Evolutionary conservation across 768 basidiomycete genomes (phyloP).

Genomic region (Dendrothele bispora): DNA sequence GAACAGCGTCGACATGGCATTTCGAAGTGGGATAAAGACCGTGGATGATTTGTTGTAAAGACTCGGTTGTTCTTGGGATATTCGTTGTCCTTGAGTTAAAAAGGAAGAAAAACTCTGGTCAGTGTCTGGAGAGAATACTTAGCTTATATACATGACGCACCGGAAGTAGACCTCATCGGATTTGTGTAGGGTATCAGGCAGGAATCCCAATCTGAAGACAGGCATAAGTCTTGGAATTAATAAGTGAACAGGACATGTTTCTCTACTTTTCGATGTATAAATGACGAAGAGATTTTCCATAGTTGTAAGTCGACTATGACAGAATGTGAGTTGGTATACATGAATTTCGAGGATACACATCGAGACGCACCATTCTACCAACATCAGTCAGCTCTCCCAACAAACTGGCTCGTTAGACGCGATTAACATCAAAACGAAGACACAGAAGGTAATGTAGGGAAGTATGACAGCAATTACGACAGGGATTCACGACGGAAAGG

Average conservation of each 20-base stretch:
- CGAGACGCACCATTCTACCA: conserved; percentile 55
- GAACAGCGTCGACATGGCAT: conserved; percentile 42
- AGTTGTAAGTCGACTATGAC: conserved; percentile 61
- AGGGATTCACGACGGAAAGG: too few species aligned
- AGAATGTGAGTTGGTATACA: neutral
- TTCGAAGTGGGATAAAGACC: conserved; percentile 66
- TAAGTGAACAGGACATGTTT: neutral
- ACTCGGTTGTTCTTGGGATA: conserved; percentile 75
- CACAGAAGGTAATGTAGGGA: neutral
- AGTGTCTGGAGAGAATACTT: neutral
- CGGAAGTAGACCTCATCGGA: conserved; percentile 59
- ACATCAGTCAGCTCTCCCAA: conserved; percentile 73
- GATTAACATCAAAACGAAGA: conserved; percentile 3
- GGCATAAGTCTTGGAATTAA: neutral
- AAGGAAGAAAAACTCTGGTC: neutral
- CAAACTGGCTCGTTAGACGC: conserved; percentile 39
- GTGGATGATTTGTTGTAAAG: conserved; percentile 69
- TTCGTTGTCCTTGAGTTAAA: conserved; percentile 58
- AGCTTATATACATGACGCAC: conserved; percentile 23
- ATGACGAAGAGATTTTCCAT: conserved; percentile 56
- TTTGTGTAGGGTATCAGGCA: conserved; percentile 51
- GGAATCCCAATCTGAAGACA: conserved; percentile 55
- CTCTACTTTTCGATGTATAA: conserved; percentile 66
- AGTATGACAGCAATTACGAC: neutral
- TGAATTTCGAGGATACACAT: conserved; percentile 3